A percentile compares a stretch with the other conserved stretches of the same genome.
Evolutionary conservation across 2,329 filamentous ascomycete genomes (phyloP).

Genomic region (Fusarium oligoseptatum): DNA sequence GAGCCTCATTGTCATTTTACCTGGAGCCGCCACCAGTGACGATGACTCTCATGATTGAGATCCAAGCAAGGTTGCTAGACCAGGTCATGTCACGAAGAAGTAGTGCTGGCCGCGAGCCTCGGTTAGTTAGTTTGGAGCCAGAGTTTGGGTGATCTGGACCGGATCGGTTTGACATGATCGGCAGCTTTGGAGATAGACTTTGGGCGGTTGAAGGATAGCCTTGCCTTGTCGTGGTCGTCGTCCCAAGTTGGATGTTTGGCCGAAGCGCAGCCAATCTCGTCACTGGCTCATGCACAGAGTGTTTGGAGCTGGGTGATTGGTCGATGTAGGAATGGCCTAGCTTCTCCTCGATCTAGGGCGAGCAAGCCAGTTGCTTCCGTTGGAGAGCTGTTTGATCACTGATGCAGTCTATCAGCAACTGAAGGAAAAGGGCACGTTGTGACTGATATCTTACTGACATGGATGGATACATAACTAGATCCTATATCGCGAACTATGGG

Average conservation of each 20-base stretch:
- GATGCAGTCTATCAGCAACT: neutral
- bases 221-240: neutral
- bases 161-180: neutral
- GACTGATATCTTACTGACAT: neutral
- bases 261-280: neutral
- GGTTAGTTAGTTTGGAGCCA: neutral
- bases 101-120: neutral
- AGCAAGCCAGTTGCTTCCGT: neutral
- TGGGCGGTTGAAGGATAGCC: neutral
- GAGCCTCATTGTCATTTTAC: slow-evolving; percentile 5
- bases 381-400: neutral
- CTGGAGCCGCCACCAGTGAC: neutral
- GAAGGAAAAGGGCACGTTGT: neutral
- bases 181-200: neutral
- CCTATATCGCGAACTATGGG: neutral
- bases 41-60: neutral
- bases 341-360: neutral
- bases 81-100: neutral
- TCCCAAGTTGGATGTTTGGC: neutral
- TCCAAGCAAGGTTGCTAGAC: neutral
- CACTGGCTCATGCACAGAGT: neutral
- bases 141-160: neutral
- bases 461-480: neutral
- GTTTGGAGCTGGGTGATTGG: neutral
- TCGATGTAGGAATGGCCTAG: neutral